These are phyloP conservation scores for Globisporangium sylvaticum DNA, from an alignment of 352 stramenopile genomes.

Conservation along the genomic window DNA sequence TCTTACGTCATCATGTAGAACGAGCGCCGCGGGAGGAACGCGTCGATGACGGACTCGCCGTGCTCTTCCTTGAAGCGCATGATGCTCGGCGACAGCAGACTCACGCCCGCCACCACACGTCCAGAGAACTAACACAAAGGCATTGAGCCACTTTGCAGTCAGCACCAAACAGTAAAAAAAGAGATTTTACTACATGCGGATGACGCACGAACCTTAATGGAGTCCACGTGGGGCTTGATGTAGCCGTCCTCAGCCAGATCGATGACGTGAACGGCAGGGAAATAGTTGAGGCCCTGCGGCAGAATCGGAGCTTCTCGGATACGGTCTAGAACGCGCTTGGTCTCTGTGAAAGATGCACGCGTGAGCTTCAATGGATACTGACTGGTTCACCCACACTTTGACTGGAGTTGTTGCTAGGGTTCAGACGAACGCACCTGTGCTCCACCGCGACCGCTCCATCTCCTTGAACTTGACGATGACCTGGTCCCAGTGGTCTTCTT, in stretches of 20 bases:
- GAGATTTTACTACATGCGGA: background rate
- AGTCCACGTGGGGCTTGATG: conserved; percentile 85
- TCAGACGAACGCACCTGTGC: conserved; percentile 20
- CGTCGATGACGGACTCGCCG: conserved; percentile 63
- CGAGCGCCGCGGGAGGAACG: conserved; percentile 61
- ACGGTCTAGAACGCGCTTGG: conserved; percentile 54
- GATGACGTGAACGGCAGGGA: conserved; percentile 78
- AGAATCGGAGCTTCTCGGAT: conserved; percentile 57
- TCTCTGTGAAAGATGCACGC: conserved; percentile 31
- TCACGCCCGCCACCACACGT: conserved; percentile 71
- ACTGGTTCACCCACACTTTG: background rate
- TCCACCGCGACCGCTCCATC: conserved; percentile 85
- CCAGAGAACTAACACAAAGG: conserved; percentile 57
- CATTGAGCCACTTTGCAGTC: background rate
- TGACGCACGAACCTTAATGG: conserved; percentile 55
- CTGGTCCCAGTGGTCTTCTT: conserved; percentile 81
- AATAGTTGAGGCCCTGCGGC: conserved; percentile 60
- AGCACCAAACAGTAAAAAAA: background rate
- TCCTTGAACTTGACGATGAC: conserved; percentile 88
- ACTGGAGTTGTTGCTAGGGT: background rate
- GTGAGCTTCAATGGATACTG: background rate
- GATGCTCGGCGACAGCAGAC: conserved; percentile 71
- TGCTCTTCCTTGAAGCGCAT: conserved; percentile 86
- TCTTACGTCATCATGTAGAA: conserved; percentile 88
- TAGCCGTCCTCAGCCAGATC: conserved; percentile 78